A percentile compares a stretch with the other conserved stretches of the same genome.
phyloP scores from a whole-genome alignment of 371 early-diverging fungal species.

The Chytridiales sp. region DNA sequence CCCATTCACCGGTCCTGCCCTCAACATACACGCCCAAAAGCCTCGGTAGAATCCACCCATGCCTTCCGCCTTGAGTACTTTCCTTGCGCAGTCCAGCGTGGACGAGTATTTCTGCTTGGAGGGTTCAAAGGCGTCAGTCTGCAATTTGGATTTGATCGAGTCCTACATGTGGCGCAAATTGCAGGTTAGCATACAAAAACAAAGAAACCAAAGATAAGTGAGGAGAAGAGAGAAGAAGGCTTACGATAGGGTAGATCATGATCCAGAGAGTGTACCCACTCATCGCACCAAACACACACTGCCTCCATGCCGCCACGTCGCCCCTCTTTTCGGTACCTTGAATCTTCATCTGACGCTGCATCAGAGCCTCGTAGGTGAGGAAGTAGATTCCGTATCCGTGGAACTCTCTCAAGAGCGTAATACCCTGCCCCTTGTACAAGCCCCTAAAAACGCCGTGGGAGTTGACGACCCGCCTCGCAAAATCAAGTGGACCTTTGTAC shows the following conservation, averaged over 20 bases:
- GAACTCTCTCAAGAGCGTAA: constrained; percentile 54
- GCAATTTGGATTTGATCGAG: constrained; percentile 52
- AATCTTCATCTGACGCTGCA: constrained; percentile 43
- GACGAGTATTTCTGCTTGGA: constrained; percentile 38
- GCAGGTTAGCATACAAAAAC: neutral
- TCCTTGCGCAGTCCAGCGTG: constrained; percentile 45
- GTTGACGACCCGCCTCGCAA: constrained; percentile 38
- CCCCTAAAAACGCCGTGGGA: constrained; percentile 46
- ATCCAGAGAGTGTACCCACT: constrained; percentile 54
- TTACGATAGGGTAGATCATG: constrained; percentile 47
- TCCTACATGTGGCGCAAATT: constrained; percentile 27
- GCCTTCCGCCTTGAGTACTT: constrained; percentile 46
- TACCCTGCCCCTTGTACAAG: constrained; percentile 54
- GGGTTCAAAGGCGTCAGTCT: constrained; percentile 49
- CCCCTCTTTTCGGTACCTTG: constrained; percentile 29
- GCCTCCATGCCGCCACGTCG: constrained; percentile 46
- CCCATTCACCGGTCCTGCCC: constrained; percentile 58
- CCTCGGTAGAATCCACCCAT: constrained; percentile 52
- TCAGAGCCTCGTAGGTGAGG: constrained; percentile 49
- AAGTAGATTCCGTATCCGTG: constrained; percentile 47
- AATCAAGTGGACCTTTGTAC: constrained; percentile 51
- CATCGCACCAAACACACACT: constrained; percentile 49
- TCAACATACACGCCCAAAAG: constrained; percentile 53
- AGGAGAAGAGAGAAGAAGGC: constrained; percentile 15
- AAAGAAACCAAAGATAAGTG: constrained; percentile 9